Percentiles rank a stretch among this genome's conserved stretches.
These are phyloP conservation scores for Skeletonema tropicum DNA, from an alignment of 108 stramenopile species.

Conservation along the genomic window DNA sequence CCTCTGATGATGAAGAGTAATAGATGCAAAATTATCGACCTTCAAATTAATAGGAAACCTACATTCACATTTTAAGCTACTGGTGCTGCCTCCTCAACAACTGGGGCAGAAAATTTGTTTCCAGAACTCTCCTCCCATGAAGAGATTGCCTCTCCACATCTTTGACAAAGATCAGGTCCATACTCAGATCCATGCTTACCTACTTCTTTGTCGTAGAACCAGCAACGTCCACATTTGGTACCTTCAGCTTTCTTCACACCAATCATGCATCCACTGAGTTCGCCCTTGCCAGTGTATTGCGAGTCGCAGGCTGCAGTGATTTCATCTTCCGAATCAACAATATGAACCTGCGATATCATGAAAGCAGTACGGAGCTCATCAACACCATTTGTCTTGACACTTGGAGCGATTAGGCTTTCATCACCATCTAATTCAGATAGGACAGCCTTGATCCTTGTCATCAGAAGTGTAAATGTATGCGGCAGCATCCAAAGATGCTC, in stretches of 20 bases:
- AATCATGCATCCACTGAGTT: slow-evolving; percentile 76
- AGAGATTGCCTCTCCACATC: slow-evolving; percentile 82
- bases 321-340: slow-evolving; percentile 67
- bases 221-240: slow-evolving; percentile 86
- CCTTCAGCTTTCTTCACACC: slow-evolving; percentile 86
- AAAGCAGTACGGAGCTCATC: slow-evolving; percentile 88
- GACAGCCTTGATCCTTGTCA: slow-evolving; percentile 47
- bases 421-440: slow-evolving; percentile 76
- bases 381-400: slow-evolving; percentile 88
- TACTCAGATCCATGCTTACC: slow-evolving; percentile 63
- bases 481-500: slow-evolving; percentile 86
- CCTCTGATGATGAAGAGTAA: slow-evolving; percentile 8
- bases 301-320: slow-evolving; percentile 62
- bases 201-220: slow-evolving; percentile 87
- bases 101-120: slow-evolving; percentile 56
- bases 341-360: slow-evolving; percentile 85
- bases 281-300: slow-evolving; percentile 62
- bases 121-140: slow-evolving; percentile 79
- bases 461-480: slow-evolving; percentile 79
- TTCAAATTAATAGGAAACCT: neutral
- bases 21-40: neutral
- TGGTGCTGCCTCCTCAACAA: slow-evolving; percentile 48
- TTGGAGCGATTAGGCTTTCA: slow-evolving; percentile 69
- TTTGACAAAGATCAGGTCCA: slow-evolving; percentile 75
- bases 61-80: slow-evolving; percentile 33